Percentiles rank a stretch among this genome's conserved stretches.
These are phyloP conservation scores for Wickerhamomyces canadensis DNA, from an alignment of 805 yeast species.

Conservation along the genomic window DNA sequence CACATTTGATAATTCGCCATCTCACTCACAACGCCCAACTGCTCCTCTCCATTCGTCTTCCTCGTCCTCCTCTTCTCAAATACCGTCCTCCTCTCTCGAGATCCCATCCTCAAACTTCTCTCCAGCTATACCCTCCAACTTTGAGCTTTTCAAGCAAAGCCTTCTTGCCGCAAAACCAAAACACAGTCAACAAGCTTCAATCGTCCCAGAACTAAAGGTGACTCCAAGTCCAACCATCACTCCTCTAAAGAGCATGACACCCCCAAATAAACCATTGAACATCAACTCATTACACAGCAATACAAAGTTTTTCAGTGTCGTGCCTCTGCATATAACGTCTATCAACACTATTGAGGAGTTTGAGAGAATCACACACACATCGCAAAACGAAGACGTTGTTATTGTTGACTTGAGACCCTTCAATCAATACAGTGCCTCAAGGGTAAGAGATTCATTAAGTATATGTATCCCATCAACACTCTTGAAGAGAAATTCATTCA, in stretches of 20 bases:
- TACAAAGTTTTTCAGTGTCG: conserved; percentile 12
- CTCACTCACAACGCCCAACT: too few species aligned
- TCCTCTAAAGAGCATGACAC: neutral
- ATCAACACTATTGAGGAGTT: conserved; percentile 10
- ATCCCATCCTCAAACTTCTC: neutral
- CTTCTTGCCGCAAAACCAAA: neutral
- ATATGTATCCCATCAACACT: conserved; percentile 87
- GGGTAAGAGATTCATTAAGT: conserved; percentile 59
- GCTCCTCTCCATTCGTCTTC: too few species aligned
- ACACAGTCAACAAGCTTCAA: neutral
- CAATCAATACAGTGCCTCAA: conserved; percentile 60
- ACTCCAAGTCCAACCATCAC: neutral
- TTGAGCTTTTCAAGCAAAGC: neutral
- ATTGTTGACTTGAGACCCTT: conserved; percentile 69
- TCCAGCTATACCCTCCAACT: neutral
- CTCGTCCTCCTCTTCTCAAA: neutral
- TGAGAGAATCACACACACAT: neutral
- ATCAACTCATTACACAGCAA: conserved; percentile 7
- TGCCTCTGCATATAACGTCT: conserved; percentile 8
- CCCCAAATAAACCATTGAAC: neutral
- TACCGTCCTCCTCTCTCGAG: neutral
- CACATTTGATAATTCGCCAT: too few species aligned
- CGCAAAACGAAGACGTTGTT: conserved; percentile 7
- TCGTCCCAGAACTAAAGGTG: neutral
- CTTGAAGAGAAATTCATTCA: conserved; percentile 47